These are phyloP conservation scores for Glycine latifolia DNA, from an alignment of 306 rosid species.

Conservation along the genomic window DNA sequence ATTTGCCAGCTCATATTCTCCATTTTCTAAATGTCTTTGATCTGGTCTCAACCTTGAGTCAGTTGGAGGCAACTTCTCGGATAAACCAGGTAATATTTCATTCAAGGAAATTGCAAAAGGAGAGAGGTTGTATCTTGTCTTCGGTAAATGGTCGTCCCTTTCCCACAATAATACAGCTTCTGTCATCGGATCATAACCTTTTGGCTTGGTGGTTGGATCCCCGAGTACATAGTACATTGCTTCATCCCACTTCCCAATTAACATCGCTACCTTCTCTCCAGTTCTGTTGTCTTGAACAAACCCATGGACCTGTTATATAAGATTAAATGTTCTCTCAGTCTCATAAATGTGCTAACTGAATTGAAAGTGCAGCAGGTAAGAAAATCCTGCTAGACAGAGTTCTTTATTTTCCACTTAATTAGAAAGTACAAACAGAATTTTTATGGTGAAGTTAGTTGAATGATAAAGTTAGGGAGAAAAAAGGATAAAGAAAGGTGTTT, in stretches of 20 bases:
- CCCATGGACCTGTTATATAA: slow-evolving; percentile 85
- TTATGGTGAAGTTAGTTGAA: not conserved
- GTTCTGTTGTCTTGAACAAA: slow-evolving; percentile 98
- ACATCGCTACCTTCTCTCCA: slow-evolving; percentile 99
- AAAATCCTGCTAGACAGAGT: no score
- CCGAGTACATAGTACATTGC: slow-evolving; percentile 97
- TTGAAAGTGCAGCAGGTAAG: no score
- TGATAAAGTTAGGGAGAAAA: not conserved
- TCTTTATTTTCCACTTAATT: slow-evolving; percentile 14
- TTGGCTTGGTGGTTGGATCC: slow-evolving; percentile 92
- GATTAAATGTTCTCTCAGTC: slow-evolving; percentile 23
- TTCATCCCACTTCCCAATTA: slow-evolving; percentile 98
- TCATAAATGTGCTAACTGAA: not conserved
- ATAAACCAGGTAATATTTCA: slow-evolving; percentile 80
- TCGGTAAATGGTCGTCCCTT: slow-evolving; percentile 67
- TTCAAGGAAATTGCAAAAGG: slow-evolving; percentile 93
- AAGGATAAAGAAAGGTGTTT: not conserved
- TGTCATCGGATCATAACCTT: slow-evolving; percentile 98
- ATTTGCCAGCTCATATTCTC: slow-evolving; percentile 91
- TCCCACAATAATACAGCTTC: slow-evolving; percentile 97
- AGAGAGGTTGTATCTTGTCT: slow-evolving; percentile 96
- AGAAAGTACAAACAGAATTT: slow-evolving; percentile 9
- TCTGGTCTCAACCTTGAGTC: slow-evolving; percentile 99
- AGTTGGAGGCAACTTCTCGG: slow-evolving; percentile 82
- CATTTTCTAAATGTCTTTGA: slow-evolving; percentile 94